Evolutionary conservation across 2,329 filamentous ascomycete species (phyloP).

Genomic region (Leptographium procerum): DNA sequence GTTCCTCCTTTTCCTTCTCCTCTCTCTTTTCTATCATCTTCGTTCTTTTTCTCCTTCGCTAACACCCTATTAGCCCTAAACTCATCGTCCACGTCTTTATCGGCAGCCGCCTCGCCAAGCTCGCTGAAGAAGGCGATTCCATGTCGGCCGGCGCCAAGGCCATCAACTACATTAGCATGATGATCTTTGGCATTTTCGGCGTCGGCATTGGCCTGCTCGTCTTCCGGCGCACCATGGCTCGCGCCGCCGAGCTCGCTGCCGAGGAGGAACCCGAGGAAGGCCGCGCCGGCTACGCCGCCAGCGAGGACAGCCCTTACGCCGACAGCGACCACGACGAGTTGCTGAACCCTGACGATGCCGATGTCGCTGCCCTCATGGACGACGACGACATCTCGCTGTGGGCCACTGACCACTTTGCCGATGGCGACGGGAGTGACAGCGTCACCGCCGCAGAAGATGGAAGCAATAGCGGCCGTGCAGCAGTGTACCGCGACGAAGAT

Average conservation of each 20-base stretch:
- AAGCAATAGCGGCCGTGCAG: not conserved
- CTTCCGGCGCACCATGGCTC: slow-evolving; percentile 59
- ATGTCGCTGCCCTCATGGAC: slow-evolving; percentile 43
- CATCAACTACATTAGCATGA: slow-evolving; percentile 75
- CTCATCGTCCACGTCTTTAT: slow-evolving; percentile 89
- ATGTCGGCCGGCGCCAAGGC: slow-evolving; percentile 72
- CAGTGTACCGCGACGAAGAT: not conserved
- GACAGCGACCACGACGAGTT: slow-evolving; percentile 15
- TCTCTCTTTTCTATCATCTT: not conserved
- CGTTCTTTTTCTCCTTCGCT: not conserved
- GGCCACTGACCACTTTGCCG: slow-evolving; percentile 30
- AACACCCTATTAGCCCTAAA: slow-evolving; percentile 52
- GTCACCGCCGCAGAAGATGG: slow-evolving; percentile 13
- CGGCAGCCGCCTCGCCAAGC: slow-evolving; percentile 66
- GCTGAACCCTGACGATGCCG: slow-evolving; percentile 28
- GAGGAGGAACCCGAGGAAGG: slow-evolving; percentile 31
- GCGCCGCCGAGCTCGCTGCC: slow-evolving; percentile 43
- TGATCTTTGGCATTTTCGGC: slow-evolving; percentile 59
- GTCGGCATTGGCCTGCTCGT: slow-evolving; percentile 72
- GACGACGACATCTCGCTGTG: slow-evolving; percentile 50
- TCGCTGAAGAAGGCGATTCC: slow-evolving; percentile 72
- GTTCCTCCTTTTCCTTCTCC: not conserved
- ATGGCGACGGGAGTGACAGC: slow-evolving; percentile 12
- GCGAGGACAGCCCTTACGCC: slow-evolving; percentile 15
- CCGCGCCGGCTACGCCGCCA: not conserved